phyloP scores from a whole-genome alignment of 2,329 filamentous ascomycete genomes.

The Ceratocystiopsis brevicomis region DNA sequence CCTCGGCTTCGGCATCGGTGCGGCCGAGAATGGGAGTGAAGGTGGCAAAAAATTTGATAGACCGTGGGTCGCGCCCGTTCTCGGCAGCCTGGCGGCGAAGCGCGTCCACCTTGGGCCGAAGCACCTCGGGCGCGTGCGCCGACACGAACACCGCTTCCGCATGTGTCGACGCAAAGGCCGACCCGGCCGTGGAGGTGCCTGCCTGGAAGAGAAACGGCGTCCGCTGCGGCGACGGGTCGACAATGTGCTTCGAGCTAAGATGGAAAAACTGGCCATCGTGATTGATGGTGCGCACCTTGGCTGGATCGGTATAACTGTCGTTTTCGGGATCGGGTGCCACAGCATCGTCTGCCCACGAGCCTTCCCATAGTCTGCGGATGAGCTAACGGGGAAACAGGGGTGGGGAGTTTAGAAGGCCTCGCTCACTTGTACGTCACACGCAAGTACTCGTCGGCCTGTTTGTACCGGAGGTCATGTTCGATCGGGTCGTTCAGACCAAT shows the following conservation, averaged over 20 bases:
- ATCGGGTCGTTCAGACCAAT: constrained; percentile 6
- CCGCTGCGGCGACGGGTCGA: constrained; percentile 11
- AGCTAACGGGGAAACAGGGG: too few species aligned
- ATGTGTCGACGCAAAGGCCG: constrained; percentile 9
- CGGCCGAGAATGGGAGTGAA: constrained; percentile 8
- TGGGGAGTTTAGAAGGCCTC: too few species aligned
- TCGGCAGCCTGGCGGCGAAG: constrained; percentile 5
- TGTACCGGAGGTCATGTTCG: constrained; percentile 8
- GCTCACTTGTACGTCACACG: neutral
- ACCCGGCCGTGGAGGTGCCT: constrained; percentile 8
- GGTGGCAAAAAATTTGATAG: constrained; percentile 9
- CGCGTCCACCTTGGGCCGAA: constrained; percentile 3
- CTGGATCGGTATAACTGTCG: constrained; percentile 1
- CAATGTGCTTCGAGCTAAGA: neutral
- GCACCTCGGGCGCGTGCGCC: constrained; percentile 5
- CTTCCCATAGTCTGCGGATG: constrained; percentile 2
- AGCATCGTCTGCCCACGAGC: constrained; percentile 4
- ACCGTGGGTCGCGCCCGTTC: constrained; percentile 7
- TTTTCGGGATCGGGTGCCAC: constrained; percentile 1
- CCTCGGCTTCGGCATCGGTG: constrained; percentile 9
- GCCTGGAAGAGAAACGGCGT: constrained; percentile 10
- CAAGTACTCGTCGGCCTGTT: constrained; percentile 4
- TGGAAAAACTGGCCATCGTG: constrained; percentile 3
- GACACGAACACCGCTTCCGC: constrained; percentile 10
- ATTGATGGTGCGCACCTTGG: constrained; percentile 3